phyloP scores from a whole-genome alignment of 2,329 filamentous ascomycete species.

The Ophiostoma sp. region DNA sequence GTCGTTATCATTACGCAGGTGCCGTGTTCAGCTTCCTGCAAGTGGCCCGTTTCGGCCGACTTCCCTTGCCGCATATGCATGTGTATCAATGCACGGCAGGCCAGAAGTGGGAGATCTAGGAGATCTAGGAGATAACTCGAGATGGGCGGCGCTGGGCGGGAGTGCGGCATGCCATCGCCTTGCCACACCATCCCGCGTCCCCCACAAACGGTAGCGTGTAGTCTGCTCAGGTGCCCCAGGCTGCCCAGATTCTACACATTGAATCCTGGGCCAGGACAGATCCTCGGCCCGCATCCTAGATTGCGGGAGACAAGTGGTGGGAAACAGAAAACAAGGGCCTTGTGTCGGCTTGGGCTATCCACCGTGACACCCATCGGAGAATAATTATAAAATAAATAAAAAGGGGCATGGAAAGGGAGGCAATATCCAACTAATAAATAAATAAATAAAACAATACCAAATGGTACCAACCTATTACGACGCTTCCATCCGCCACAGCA shows the following conservation, averaged over 20 bases:
- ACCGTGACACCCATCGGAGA: neutral
- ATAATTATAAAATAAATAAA: neutral
- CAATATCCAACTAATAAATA: neutral
- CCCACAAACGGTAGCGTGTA: neutral
- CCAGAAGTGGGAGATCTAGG: neutral
- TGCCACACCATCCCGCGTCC: conserved; percentile 8
- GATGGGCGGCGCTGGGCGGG: conserved; percentile 1
- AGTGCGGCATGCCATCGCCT: neutral
- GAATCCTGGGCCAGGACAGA: conserved; percentile 5
- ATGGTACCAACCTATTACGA: neutral
- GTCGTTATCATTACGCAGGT: neutral
- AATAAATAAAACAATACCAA: neutral
- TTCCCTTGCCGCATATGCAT: neutral
- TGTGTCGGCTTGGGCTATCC: neutral
- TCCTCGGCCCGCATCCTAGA: conserved; percentile 1
- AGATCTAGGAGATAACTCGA: neutral
- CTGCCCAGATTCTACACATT: neutral
- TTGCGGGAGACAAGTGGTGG: neutral
- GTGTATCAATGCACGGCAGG: neutral
- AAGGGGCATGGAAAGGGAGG: neutral
- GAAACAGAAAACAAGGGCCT: neutral
- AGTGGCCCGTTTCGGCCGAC: neutral
- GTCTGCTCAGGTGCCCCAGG: neutral
- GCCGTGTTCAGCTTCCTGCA: conserved; percentile 1
- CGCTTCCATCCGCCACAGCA: conserved; percentile 32